Percentiles rank a stretch among this genome's conserved stretches.
phyloP scores from a whole-genome alignment of 768 basidiomycete species.

The Amanita rubescens region DNA sequence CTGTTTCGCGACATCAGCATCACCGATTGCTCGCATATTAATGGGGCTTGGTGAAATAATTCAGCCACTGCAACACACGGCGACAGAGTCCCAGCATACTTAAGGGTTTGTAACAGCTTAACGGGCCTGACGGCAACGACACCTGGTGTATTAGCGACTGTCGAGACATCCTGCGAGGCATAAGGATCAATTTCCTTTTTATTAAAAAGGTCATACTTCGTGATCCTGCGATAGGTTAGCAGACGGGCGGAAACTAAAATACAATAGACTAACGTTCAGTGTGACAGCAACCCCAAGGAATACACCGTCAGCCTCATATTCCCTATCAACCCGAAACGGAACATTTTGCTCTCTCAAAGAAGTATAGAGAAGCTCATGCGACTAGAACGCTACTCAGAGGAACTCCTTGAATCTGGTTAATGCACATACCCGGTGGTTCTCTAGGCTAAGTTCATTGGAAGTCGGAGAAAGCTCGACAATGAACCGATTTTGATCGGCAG shows the following conservation, averaged over 20 bases:
- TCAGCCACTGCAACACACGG: background rate
- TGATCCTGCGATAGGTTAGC: conserved; percentile 14
- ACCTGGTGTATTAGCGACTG: conserved; percentile 38
- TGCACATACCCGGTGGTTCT: background rate
- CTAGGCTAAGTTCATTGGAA: background rate
- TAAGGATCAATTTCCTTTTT: background rate
- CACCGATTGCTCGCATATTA: conserved; percentile 32
- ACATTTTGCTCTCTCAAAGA: conserved; percentile 36
- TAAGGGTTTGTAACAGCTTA: conserved; percentile 31
- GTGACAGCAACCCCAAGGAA: conserved; percentile 55
- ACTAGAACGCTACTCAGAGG: conserved; percentile 19
- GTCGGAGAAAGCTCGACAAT: conserved; percentile 41
- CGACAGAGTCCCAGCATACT: conserved; percentile 20
- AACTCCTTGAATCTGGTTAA: background rate
- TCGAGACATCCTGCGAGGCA: conserved; percentile 35
- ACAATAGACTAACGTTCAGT: conserved; percentile 28
- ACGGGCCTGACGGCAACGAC: conserved; percentile 57
- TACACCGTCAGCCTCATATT: conserved; percentile 44
- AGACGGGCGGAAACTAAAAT: background rate
- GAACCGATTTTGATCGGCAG: conserved; percentile 41
- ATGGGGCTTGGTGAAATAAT: conserved; percentile 30
- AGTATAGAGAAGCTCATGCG: conserved; percentile 44
- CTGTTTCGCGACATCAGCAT: conserved; percentile 31
- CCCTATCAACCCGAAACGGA: conserved; percentile 38
- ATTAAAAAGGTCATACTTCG: conserved; percentile 15